Conservation (phyloP, 2,329 filamentous ascomycete genomes). For the Fusarium fujikuroi region DNA sequence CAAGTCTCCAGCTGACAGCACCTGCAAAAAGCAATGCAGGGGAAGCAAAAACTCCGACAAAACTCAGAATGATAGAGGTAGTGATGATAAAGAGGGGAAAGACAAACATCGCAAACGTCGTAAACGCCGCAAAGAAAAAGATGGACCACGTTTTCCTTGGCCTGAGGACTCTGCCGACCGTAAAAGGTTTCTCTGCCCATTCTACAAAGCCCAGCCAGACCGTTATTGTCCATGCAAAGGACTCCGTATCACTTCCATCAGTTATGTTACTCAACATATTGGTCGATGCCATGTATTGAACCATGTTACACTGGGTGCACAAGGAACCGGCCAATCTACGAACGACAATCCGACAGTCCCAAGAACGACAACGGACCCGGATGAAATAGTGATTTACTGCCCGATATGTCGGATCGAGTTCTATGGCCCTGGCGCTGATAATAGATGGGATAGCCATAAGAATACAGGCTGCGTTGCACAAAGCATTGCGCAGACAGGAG, state of each 20-base stretch:
- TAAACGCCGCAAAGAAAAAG: not conserved
- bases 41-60: not conserved
- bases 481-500: slow-evolving; percentile 1
- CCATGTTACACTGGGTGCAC: not conserved
- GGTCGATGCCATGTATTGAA: not conserved
- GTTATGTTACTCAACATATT: not conserved
- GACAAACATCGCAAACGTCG: not conserved
- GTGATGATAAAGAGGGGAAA: not conserved
- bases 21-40: not conserved
- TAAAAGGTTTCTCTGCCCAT: not conserved
- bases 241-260: not conserved
- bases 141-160: not conserved
- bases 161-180: not conserved
- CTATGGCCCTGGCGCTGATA: not conserved
- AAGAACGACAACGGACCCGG: not conserved
- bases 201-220: not conserved
- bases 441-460: not conserved
- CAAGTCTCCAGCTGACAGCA: not conserved
- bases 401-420: not conserved
- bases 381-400: not conserved
- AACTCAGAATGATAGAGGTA: not conserved
- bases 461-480: not conserved
- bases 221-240: not conserved
- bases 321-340: not conserved
- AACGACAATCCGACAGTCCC: not conserved